Conservation (phyloP, 2,329 filamentous ascomycete species). For the Cercospora nicotianae region DNA sequence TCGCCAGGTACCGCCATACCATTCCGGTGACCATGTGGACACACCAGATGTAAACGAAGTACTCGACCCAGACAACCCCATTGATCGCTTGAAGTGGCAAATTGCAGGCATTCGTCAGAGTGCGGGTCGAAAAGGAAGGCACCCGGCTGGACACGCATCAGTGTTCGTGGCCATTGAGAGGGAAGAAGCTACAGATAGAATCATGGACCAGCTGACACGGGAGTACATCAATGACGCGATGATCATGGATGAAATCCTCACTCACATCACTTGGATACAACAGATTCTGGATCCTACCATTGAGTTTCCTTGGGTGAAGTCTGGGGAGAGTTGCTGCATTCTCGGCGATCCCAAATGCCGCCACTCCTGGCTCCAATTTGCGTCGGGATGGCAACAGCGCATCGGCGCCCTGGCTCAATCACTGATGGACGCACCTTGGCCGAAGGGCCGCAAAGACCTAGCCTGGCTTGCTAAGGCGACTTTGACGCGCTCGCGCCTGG, state of each 20-base stretch:
- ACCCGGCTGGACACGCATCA: too few species aligned
- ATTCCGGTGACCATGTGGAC: not conserved
- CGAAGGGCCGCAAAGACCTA: conserved; percentile 2
- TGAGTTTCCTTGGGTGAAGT: not conserved
- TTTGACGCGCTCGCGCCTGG: not conserved
- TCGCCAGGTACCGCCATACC: not conserved
- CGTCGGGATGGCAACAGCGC: not conserved
- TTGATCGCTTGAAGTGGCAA: too few species aligned
- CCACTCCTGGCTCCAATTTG: not conserved
- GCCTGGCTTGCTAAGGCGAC: not conserved
- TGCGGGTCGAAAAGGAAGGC: too few species aligned
- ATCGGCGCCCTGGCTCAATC: not conserved
- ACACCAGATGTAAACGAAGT: not conserved
- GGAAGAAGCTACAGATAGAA: not conserved
- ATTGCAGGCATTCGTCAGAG: too few species aligned
- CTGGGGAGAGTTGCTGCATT: not conserved
- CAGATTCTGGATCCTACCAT: not conserved
- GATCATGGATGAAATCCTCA: conserved; percentile 1
- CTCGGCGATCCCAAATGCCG: not conserved
- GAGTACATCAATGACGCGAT: conserved; percentile 6
- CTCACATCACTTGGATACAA: not conserved
- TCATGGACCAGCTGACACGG: conserved; percentile 2
- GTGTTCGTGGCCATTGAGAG: not conserved
- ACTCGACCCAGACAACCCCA: not conserved
- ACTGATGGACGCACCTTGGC: conserved; percentile 13